Base-by-base conservation (phyloP, 2,329 filamentous ascomycete genomes). In the Cordyceps cateniannulata region DNA sequence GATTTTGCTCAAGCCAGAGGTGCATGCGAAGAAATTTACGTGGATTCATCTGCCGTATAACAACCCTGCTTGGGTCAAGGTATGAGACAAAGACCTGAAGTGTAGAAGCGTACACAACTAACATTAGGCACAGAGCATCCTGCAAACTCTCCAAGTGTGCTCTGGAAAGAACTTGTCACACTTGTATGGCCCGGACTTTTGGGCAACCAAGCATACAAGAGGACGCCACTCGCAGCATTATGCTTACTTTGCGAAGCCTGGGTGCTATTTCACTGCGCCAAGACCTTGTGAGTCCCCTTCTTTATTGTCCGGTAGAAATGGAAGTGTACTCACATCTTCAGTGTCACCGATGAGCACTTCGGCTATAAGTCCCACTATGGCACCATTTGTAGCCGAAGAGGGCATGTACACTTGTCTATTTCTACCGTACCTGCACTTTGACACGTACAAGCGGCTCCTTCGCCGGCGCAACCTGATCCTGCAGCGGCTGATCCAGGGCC, bases 391-490 rank as follows among this genome's bases (percentile, higher is more conserved):
- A 51, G 14, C 63, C 25, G 62, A 66, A 9, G 66, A 72, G 18
- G 65, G 73, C 44, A 66, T 69, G 40, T 79, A 77, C 57, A 73
- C 82, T 0, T 83, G 79, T 40, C 67, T 84, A 0, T 84, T 82
- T 61, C 69, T 85, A 0, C 83, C 83, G 0, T 85, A 87, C 65
- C 77, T 88, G 0, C 84, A 88, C 63, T 88, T 85, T 67, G 85
- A 88, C 65, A 85, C 82, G 0, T 88, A 87, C 67, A 76, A 78
- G 60, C 80, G 80, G 51, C 73, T 87, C 2, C 74, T 86, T 10
- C 76, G 77, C 42, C 79, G 85, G 1, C 81, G 84, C 0, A 78
- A 81, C 38, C 72, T 86, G 3, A 81, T 87, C 29, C 70, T 77
- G 18, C 73, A 79, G 20, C 76, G 85, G 6, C 69, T 84, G 27